Conservation (phyloP, 805 yeast genomes). For the Kurtzmaniella cleridarum region DNA sequence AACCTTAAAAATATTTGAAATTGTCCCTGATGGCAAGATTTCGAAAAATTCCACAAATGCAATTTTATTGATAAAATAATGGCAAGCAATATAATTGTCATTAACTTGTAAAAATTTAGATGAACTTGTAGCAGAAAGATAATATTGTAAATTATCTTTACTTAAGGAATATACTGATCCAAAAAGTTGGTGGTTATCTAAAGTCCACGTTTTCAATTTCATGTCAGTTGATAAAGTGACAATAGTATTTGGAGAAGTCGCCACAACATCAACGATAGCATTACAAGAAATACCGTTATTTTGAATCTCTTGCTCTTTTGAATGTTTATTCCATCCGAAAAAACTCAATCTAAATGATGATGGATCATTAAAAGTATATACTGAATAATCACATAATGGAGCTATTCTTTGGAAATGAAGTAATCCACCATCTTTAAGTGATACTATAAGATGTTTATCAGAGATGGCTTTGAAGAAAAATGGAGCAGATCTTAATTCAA, state of each 20-base stretch:
- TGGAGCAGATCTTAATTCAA: constrained; percentile 34
- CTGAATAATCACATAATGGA: constrained; percentile 38
- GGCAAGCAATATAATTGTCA: too few relatives aligned
- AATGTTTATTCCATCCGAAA: constrained; percentile 17
- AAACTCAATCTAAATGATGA: constrained; percentile 35
- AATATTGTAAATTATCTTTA: constrained; percentile 3
- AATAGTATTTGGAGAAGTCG: constrained; percentile 30
- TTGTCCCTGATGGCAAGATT: too few relatives aligned
- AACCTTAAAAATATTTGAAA: too few relatives aligned
- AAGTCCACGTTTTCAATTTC: constrained; percentile 56
- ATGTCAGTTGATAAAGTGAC: constrained; percentile 53
- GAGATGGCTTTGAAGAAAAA: constrained; percentile 37
- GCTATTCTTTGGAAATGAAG: constrained; percentile 43
- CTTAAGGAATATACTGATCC: constrained; percentile 1
- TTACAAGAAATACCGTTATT: constrained; percentile 27
- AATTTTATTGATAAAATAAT: too few relatives aligned
- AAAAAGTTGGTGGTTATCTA: constrained; percentile 27
- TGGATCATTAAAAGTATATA: constrained; percentile 48
- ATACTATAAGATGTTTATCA: constrained; percentile 42
- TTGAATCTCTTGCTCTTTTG: constrained; percentile 9
- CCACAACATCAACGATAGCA: constrained; percentile 38
- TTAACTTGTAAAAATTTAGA: constrained; percentile 21
- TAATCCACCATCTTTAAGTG: constrained; percentile 75
- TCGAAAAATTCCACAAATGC: too few relatives aligned
- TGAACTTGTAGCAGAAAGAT: constrained; percentile 24